phyloP scores from a whole-genome alignment of 2,329 filamentous ascomycete genomes.

The Alternaria solani region DNA sequence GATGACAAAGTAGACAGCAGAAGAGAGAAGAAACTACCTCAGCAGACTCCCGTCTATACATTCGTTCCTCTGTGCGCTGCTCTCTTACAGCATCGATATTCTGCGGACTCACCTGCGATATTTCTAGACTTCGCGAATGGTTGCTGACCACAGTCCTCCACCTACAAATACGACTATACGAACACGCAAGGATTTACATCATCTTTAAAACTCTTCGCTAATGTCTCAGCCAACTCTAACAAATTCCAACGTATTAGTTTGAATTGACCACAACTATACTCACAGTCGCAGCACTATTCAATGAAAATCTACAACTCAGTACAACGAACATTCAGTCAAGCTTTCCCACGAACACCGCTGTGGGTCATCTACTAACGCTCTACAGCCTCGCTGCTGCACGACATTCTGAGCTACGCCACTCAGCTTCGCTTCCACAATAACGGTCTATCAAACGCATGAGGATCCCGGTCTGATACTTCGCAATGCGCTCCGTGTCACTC shows the following conservation, averaged over 20 bases:
- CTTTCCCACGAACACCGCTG: neutral
- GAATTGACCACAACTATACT: neutral
- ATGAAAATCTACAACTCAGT: neutral
- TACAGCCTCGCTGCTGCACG: slow-evolving; percentile 6
- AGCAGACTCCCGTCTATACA: neutral
- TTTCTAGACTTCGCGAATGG: neutral
- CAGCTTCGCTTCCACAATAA: neutral
- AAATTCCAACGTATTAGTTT: neutral
- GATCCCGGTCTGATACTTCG: neutral
- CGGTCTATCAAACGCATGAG: neutral
- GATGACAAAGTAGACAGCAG: neutral
- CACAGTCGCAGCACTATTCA: neutral
- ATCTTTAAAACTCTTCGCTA: neutral
- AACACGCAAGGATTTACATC: neutral
- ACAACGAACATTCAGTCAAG: neutral
- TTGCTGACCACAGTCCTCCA: neutral
- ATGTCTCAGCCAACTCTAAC: neutral
- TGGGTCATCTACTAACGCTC: slow-evolving; percentile 1
- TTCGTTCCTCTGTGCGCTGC: neutral
- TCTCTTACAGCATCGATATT: neutral
- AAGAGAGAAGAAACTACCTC: neutral
- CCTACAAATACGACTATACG: neutral
- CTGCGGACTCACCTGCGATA: neutral
- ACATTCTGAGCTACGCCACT: slow-evolving; percentile 4
- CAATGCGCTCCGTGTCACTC: neutral